Base-by-base conservation (phyloP, 805 yeast species). In the Blastobotrys terrestris region DNA sequence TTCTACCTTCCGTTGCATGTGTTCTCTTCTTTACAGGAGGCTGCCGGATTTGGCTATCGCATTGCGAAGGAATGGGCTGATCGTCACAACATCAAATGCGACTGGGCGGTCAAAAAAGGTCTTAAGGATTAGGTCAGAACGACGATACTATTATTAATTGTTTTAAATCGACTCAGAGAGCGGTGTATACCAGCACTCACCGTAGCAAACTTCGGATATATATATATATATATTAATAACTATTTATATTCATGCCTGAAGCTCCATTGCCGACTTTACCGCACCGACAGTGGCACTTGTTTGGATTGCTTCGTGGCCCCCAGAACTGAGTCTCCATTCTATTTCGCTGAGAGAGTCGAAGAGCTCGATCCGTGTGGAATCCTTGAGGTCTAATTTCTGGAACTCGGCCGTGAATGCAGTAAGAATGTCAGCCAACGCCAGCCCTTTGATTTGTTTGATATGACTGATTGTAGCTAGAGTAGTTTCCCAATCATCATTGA, bases 251-350 rank as follows among this genome's bases (percentile, higher is more conserved):
- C 41, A 55, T 19, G 64, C 71, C 58, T 75, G 74, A 48, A 67
- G 53, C 58, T 81, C 85, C 70, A 84, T 68, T 0, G 87, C 84
- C 14, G 71, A 71, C 67, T 90, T 91, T 35, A 94, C 81, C 4
- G 84, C 88, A 0, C 96, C 97, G 52, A 94, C 84, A 51, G 87
- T 83, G 1, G 97, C 97, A 63, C 94, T 86, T 44, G 88, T 79
- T 64, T 92, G 97, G 31, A 94, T 79, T 66, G 84, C 86, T 55
- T 91, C 97, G 64, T 83, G 87, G 1, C 98, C 97, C 7, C 99
- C 99, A 66, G 81, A 83, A 15, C 95, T 82, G 39, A 94, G 84
- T 1, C 95, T 85, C 67, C 91, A 92, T 70, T 94, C 99, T 20
- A 94, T 80, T 53, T 92, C 97, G 13, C 91, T 81, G 50, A 94